Conservation (phyloP, 2,329 filamentous ascomycete genomes). For the Arthrocladium fulminans region DNA sequence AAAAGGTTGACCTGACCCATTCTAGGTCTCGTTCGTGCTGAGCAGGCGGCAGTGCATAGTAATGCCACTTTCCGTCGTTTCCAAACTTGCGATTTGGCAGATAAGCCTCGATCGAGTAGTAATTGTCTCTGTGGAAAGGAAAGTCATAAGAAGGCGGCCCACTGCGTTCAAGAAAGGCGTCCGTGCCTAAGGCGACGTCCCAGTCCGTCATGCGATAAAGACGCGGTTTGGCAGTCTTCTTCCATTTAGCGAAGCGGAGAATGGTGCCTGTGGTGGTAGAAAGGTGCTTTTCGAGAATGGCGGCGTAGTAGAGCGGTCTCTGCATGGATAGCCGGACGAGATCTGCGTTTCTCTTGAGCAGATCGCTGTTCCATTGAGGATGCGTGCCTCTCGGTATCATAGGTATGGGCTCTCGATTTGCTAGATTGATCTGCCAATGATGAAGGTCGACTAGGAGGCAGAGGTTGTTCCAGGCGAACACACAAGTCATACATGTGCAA, state of each 20-base stretch:
- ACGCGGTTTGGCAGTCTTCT: conserved; percentile 15
- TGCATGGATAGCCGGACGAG: conserved; percentile 18
- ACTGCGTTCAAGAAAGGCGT: conserved; percentile 19
- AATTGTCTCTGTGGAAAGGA: conserved; percentile 22
- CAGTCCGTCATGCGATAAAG: conserved; percentile 19
- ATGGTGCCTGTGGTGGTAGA: conserved; percentile 18
- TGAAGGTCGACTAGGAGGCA: conserved; percentile 21
- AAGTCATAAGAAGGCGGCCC: conserved; percentile 20
- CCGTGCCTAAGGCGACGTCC: conserved; percentile 16
- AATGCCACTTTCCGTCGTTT: conserved; percentile 19
- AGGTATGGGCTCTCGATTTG: conserved; percentile 20
- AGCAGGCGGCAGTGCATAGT: conserved; percentile 20
- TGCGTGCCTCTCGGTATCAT: conserved; percentile 19
- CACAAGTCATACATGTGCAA: conserved; percentile 22
- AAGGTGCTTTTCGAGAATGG: conserved; percentile 21
- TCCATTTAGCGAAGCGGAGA: conserved; percentile 16
- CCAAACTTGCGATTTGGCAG: conserved; percentile 22
- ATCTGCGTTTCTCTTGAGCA: conserved; percentile 16
- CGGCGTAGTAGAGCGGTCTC: conserved; percentile 15
- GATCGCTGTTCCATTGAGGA: conserved; percentile 19
- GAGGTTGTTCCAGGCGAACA: conserved; percentile 23
- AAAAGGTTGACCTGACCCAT: conserved; percentile 12
- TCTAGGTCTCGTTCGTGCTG: conserved; percentile 21
- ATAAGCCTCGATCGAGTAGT: conserved; percentile 21
- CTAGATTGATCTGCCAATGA: conserved; percentile 21